Evolutionary conservation across 176 grass and related monocot species (phyloP).

Genomic region (Avena sativa): DNA sequence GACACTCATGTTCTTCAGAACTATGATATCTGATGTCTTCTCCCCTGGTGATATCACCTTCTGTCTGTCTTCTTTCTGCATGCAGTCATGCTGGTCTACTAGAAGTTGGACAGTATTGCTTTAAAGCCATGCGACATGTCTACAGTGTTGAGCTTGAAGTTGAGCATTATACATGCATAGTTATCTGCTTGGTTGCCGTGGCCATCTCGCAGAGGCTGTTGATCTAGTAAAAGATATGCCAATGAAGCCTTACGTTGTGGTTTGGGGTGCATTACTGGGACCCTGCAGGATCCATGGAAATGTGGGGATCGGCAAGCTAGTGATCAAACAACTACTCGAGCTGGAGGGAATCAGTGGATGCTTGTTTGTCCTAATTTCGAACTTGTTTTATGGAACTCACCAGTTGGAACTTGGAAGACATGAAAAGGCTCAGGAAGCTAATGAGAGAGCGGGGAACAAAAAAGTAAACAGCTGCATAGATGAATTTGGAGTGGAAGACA

Average conservation of each 20-base stretch:
- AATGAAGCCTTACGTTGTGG: conserved; percentile 61
- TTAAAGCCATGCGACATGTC: conserved; percentile 42
- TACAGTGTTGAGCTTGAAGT: conserved; percentile 54
- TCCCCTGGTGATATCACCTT: conserved; percentile 57
- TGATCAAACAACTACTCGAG: conserved; percentile 54
- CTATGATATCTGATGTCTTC: conserved; percentile 45
- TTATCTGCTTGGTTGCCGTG: conserved; percentile 54
- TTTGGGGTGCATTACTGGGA: conserved; percentile 62
- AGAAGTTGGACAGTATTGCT: conserved; percentile 51
- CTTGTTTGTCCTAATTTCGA: conserved; percentile 57
- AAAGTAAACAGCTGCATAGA: conserved; percentile 47
- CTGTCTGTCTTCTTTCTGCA: conserved; percentile 56
- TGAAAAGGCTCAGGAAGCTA: conserved; percentile 61
- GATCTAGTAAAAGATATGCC: conserved; percentile 60
- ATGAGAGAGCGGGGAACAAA: conserved; percentile 50
- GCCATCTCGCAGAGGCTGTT: conserved; percentile 48
- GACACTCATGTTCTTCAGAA: conserved; percentile 42
- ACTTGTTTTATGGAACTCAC: conserved; percentile 50
- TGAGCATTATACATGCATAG: conserved; percentile 66
- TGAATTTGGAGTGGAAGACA: conserved; percentile 57
- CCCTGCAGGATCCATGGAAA: conserved; percentile 60
- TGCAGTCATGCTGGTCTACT: conserved; percentile 56
- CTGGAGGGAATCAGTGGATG: conserved; percentile 51
- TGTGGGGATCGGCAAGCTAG: conserved; percentile 43
- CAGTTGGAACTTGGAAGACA: conserved; percentile 43